Evolutionary conservation across 129 eudicot genomes (phyloP), one percentile per base, ranked within the genome.

Genomic region (Oenanthe sinensis): DNA sequence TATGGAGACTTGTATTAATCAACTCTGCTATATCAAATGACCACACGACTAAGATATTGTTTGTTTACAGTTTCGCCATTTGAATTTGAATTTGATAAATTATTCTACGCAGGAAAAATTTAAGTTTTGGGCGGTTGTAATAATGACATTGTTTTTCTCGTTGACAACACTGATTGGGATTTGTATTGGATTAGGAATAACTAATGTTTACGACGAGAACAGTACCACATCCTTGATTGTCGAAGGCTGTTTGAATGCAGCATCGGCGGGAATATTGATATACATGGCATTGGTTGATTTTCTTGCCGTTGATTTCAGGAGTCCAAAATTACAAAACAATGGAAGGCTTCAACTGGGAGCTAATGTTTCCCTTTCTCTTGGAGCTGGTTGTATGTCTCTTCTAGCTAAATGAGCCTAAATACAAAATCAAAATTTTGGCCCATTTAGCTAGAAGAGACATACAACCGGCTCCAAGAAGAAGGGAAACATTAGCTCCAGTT

Each of bases 241-340:
- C 1, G 82, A 88, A 15, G 92, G 92, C 10, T 46, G 74, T 9
- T 77, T 88, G 5, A 83, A 84, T 67, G 86, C 90, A 5, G 88
- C 90, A 43, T 77, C 92, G 11, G 76, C 92, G 0, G 92, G 90
- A 24, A 88, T 88, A 39, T 78, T 88, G 74, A 84, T 88, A 22
- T 88, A 88, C 36, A 88, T 86, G 92, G 89, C 92, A 42, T 85
- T 88, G 14, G 92, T 86, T 4, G 90, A 88, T 75, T 82, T 88
- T 14, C 83, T 88, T 82, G 79, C 92, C 20, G 88, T 85, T 1
- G 92, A 86, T 63, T 88, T 86, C 22, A 84, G 82, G 85, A 86
- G 70, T 75, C 88, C 83, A 5, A 88, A 70, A 46, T 70, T 88
- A 79, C 88, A 87, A 70, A 79, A 49, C 54, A 85, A 85, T 48